Conservation (phyloP, 495 filamentous ascomycete genomes). For the Mytilinidion resinicola region DNA sequence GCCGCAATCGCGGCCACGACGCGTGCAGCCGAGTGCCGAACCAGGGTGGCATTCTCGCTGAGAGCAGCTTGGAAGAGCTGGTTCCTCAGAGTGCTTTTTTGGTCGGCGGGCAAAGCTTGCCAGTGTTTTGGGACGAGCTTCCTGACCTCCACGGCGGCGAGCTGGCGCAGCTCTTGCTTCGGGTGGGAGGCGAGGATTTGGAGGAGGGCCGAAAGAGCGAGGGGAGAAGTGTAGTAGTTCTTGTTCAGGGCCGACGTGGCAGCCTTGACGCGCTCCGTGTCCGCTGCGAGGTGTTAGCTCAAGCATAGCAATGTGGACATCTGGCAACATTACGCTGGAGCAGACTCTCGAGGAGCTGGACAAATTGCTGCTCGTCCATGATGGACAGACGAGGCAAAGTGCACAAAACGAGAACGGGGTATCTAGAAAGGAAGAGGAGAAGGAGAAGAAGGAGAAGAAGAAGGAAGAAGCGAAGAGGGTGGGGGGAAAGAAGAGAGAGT, state of each 20-base stretch:
- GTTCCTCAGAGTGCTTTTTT: conserved; percentile 72
- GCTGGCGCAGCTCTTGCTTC: conserved; percentile 67
- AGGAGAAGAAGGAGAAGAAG: not conserved
- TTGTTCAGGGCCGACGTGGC: conserved; percentile 86
- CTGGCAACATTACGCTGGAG: conserved; percentile 37
- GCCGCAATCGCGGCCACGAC: conserved; percentile 82
- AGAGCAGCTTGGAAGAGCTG: conserved; percentile 76
- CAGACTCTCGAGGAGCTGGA: conserved; percentile 41
- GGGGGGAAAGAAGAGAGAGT: not conserved
- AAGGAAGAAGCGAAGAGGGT: not conserved
- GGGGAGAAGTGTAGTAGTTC: conserved; percentile 80
- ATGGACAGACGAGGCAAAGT: not conserved
- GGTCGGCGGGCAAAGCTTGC: conserved; percentile 51
- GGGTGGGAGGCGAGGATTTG: conserved; percentile 75
- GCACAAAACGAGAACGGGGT: not conserved
- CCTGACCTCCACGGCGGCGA: conserved; percentile 82
- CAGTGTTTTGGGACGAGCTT: conserved; percentile 83
- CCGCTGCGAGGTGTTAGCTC: conserved; percentile 45
- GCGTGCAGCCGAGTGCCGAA: conserved; percentile 80
- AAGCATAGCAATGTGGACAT: conserved; percentile 7
- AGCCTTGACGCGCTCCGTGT: conserved; percentile 76
- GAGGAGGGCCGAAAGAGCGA: conserved; percentile 74
- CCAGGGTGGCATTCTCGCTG: conserved; percentile 63
- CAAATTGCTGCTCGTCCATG: conserved; percentile 46
- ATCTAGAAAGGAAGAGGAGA: not conserved